These are phyloP conservation scores for Epichloe uncinata DNA, from an alignment of 2,329 filamentous ascomycete genomes.

Conservation along the genomic window DNA sequence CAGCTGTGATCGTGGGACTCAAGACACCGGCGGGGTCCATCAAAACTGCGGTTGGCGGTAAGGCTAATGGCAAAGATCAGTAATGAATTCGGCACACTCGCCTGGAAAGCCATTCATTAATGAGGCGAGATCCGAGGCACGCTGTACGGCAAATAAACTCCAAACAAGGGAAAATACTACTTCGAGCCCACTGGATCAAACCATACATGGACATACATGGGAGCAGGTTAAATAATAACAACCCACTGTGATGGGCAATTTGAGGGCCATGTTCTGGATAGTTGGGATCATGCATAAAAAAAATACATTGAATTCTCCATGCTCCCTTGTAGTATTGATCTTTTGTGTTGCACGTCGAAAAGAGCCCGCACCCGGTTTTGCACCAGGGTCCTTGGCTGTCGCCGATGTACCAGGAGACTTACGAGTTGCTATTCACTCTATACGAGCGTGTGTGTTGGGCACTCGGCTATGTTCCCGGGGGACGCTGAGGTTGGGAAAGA, in stretches of 20 bases:
- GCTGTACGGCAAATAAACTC: background rate
- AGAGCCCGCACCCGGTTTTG: slow-evolving; percentile 22
- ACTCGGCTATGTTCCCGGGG: background rate
- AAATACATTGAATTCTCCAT: too few relatives aligned
- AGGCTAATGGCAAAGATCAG: slow-evolving; percentile 9
- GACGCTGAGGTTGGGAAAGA: background rate
- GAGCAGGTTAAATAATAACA: too few relatives aligned
- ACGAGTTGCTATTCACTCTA: slow-evolving; percentile 23
- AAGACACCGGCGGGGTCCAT: slow-evolving; percentile 41
- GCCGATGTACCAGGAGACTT: slow-evolving; percentile 18
- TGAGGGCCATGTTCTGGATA: too few relatives aligned
- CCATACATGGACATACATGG: too few relatives aligned
- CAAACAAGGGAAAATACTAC: too few relatives aligned
- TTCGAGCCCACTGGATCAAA: too few relatives aligned
- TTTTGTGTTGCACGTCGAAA: background rate
- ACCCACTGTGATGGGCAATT: too few relatives aligned
- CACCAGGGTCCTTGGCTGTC: slow-evolving; percentile 24
- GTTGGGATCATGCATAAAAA: too few relatives aligned
- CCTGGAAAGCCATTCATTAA: background rate
- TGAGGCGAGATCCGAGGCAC: background rate
- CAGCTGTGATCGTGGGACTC: slow-evolving; percentile 56
- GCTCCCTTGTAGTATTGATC: too few relatives aligned
- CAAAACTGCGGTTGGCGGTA: background rate
- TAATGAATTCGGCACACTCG: background rate
- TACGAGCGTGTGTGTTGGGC: slow-evolving; percentile 13